Percentiles rank a stretch among this genome's conserved stretches.
phyloP scores from a whole-genome alignment of 2,329 filamentous ascomycete species.

The Cadophora sp. region DNA sequence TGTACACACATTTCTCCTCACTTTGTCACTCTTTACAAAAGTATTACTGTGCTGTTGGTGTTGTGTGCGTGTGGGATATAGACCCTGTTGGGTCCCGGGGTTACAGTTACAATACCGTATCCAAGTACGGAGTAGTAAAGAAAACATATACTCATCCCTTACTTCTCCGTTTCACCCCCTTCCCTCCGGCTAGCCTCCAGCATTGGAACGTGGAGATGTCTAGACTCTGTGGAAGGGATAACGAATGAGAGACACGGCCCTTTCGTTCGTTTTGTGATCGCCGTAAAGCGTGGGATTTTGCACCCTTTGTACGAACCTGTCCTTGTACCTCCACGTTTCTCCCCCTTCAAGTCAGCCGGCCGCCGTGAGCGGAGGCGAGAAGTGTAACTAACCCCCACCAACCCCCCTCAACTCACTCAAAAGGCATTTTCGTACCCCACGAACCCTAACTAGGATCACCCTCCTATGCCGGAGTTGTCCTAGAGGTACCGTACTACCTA shows the following conservation, averaged over 20 bases:
- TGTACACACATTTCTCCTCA: not conserved
- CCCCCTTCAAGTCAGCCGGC: no score
- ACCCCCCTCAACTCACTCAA: not conserved
- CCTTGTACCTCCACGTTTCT: constrained; percentile 12
- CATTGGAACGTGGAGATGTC: constrained; percentile 5
- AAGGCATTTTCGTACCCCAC: constrained; percentile 14
- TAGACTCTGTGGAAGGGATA: constrained; percentile 9
- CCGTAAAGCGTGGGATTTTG: constrained; percentile 10
- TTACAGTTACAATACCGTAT: constrained; percentile 2
- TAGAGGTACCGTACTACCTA: not conserved
- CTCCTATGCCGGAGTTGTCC: constrained; percentile 11
- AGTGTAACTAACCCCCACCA: not conserved
- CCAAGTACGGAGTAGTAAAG: not conserved
- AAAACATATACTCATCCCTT: not conserved
- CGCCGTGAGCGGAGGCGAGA: constrained; percentile 3
- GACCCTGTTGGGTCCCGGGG: not conserved
- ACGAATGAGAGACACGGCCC: not conserved
- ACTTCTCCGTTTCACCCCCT: constrained; percentile 2
- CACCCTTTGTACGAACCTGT: not conserved
- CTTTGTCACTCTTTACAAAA: constrained; percentile 12
- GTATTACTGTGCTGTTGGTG: constrained; percentile 2
- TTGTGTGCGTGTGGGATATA: not conserved
- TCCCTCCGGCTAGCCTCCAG: no score
- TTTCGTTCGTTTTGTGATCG: constrained; percentile 7
- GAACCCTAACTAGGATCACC: not conserved